Percentiles rank a stretch among this genome's conserved stretches.
These are phyloP conservation scores for Coemansia sp. DNA, from an alignment of 192 early-diverging fungal species.

Conservation along the genomic window DNA sequence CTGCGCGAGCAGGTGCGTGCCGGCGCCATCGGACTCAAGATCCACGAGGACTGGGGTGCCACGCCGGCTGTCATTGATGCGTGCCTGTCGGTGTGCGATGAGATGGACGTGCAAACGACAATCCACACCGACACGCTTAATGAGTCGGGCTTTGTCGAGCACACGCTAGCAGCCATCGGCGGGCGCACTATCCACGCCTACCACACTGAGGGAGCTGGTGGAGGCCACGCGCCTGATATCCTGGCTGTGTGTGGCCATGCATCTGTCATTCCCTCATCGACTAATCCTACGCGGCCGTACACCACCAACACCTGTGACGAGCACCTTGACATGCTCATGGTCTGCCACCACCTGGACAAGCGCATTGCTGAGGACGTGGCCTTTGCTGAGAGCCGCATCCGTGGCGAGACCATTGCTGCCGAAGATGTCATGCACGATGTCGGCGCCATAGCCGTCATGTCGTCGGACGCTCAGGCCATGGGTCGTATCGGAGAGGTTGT, in stretches of 20 bases:
- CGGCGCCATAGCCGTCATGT: conserved; percentile 93
- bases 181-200: conserved; percentile 93
- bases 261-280: conserved; percentile 91
- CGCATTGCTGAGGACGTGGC: conserved; percentile 94
- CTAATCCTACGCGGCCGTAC: conserved; percentile 94
- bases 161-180: conserved; percentile 84
- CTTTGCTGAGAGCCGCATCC: conserved; percentile 94
- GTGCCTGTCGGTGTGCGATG: conserved; percentile 81
- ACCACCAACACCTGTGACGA: conserved; percentile 96
- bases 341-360: conserved; percentile 93
- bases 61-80: conserved; percentile 92
- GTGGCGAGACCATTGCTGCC: conserved; percentile 95
- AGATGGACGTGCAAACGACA: conserved; percentile 81
- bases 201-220: conserved; percentile 95
- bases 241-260: conserved; percentile 70
- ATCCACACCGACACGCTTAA: conserved; percentile 98
- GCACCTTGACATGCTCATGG: conserved; percentile 98
- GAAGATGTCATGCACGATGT: conserved; percentile 96
- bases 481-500: conserved; percentile 94
- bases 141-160: conserved; percentile 94
- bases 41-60: conserved; percentile 97
- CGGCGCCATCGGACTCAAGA: conserved; percentile 84
- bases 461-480: conserved; percentile 95
- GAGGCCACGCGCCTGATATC: conserved; percentile 89
- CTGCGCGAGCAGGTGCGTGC: conserved; percentile 81